Evolutionary conservation across 768 basidiomycete genomes (phyloP).

Genomic region (Pisolithus microcarpus): DNA sequence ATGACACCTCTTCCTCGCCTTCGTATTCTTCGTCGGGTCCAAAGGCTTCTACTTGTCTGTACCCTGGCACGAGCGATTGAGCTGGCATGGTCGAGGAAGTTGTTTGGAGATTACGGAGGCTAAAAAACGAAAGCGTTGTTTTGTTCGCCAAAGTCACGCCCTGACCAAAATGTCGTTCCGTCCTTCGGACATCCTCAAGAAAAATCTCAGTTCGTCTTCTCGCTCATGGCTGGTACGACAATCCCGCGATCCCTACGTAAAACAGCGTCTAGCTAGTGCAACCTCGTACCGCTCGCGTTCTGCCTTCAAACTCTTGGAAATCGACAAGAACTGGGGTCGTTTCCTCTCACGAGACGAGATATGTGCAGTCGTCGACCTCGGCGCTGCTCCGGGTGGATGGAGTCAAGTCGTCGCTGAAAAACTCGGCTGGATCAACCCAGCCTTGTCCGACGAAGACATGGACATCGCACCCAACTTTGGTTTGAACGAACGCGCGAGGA

Average conservation of each 20-base stretch:
- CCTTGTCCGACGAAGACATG: background rate
- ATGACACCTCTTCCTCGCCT: slow-evolving; percentile 47
- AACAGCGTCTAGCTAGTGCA: slow-evolving; percentile 40
- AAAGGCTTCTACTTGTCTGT: slow-evolving; percentile 59
- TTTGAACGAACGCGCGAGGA: background rate
- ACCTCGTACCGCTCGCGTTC: slow-evolving; percentile 71
- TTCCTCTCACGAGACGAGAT: slow-evolving; percentile 51
- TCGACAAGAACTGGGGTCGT: slow-evolving; percentile 49
- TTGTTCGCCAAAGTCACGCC: background rate
- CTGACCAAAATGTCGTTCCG: slow-evolving; percentile 29
- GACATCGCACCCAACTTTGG: background rate
- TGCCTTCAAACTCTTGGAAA: slow-evolving; percentile 86
- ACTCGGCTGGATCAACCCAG: slow-evolving; percentile 41
- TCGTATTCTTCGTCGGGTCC: slow-evolving; percentile 62
- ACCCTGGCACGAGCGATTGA: slow-evolving; percentile 45
- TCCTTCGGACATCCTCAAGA: slow-evolving; percentile 21
- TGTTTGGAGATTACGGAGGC: slow-evolving; percentile 17
- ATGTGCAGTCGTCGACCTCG: slow-evolving; percentile 72
- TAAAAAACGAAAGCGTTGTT: slow-evolving; percentile 16
- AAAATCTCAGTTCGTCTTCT: slow-evolving; percentile 37
- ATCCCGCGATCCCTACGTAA: slow-evolving; percentile 63
- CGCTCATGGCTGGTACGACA: slow-evolving; percentile 66
- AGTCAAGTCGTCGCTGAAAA: slow-evolving; percentile 71
- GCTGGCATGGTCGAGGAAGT: slow-evolving; percentile 12
- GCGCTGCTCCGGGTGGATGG: slow-evolving; percentile 93